A percentile compares a stretch with the other conserved stretches of the same genome.
Evolutionary conservation across 192 early-diverging fungal species (phyloP).

Genomic region (Backusella westeae): DNA sequence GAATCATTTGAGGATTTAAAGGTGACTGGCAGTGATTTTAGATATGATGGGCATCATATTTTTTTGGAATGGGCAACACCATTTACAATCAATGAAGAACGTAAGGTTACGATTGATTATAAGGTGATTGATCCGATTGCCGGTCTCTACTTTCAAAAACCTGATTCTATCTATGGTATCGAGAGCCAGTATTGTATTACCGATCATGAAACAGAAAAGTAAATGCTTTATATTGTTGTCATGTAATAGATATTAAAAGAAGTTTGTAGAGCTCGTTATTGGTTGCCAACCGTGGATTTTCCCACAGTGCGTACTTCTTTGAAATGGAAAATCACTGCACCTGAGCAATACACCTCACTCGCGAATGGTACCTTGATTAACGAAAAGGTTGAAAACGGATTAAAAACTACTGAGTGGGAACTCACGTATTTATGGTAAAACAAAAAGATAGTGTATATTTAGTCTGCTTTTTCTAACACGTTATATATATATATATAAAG

Average conservation of each 20-base stretch:
- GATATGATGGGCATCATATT: constrained; percentile 39
- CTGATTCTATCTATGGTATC: constrained; percentile 28
- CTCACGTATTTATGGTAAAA: not conserved
- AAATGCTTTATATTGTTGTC: not conserved
- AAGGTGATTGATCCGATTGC: constrained; percentile 33
- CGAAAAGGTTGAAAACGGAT: not conserved
- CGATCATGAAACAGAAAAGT: constrained; percentile 47
- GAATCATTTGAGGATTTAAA: constrained; percentile 31
- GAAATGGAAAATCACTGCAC: constrained; percentile 44
- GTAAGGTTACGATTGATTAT: constrained; percentile 38
- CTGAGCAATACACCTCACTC: constrained; percentile 34
- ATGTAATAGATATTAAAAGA: not conserved
- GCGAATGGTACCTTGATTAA: constrained; percentile 43
- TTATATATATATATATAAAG: constrained; percentile 19
- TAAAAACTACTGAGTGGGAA: not conserved
- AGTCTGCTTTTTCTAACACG: not conserved
- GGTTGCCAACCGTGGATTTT: constrained; percentile 50
- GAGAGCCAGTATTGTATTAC: constrained; percentile 41
- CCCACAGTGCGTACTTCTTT: constrained; percentile 45
- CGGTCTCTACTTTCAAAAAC: constrained; percentile 47
- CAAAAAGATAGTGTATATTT: not conserved
- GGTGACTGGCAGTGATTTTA: constrained; percentile 22
- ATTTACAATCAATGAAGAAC: constrained; percentile 22
- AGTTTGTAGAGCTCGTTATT: constrained; percentile 42
- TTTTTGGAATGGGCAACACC: constrained; percentile 35